Evolutionary conservation across 108 stramenopile genomes (phyloP), one percentile per base, ranked within the genome.

Genomic region (Cyclotella sp.): DNA sequence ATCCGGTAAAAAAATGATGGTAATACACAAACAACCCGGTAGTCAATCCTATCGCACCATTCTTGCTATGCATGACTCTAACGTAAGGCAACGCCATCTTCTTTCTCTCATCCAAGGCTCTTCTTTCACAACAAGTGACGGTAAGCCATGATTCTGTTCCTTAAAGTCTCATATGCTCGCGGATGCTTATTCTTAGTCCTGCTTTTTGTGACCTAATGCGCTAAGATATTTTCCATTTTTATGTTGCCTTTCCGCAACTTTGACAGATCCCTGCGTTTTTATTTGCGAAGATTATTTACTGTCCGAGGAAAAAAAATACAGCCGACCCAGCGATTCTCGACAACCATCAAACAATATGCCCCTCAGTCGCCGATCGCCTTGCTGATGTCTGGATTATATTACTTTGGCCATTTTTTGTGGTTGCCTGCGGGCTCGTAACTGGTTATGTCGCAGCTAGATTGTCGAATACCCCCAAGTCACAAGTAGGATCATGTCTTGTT

Each of bases 271-370:
- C 95, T n/a, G 78, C 89, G 22, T 86, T 96, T 43, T 73, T 96
- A 12, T 96, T 93, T 72, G 89, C 95, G 19, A 96, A 93, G 54
- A 96, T 93, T 63, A 81, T 93, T n/a, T 86, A 91, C 57, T 96
- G 95, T 77, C 82, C 82, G 28, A 91, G 86, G 28, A 18, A 53
- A 27, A 68, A 53, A 51, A 4, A 39, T 41, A 15, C 49, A 39
- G 22, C 43, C 40, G 27, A 72, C 57, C 55, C 45, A 45, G 21
- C 15, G 24, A 22, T 58, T 28, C 39, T 44, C 16, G 55, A 19
- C 26, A 34, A 57, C 22, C 9, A 52, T 46, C 47, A 73, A 16
- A 42, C 73, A 24, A 39, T 76, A 7, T 96, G 95, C 74, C 93
- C 93, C 6, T 83, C 89, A 45, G 87, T 93, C 0, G 89, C 88